Conservation (phyloP, 352 stramenopile species). For the Phytophthora citrophthora region DNA sequence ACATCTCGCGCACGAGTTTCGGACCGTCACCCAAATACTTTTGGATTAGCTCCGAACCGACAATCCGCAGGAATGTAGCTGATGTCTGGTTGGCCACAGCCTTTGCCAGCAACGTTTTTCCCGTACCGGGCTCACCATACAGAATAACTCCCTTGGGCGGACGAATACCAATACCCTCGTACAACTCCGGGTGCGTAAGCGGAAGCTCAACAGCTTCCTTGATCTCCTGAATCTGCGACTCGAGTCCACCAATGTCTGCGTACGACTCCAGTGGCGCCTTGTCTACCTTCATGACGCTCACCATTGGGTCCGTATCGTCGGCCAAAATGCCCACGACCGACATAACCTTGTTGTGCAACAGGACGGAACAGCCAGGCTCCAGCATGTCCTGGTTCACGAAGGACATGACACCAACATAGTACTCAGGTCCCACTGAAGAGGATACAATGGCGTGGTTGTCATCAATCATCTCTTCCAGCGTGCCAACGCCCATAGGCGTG, state of each 20-base stretch:
- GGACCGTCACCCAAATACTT: conserved; percentile 99
- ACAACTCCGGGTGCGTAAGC: conserved; percentile 99
- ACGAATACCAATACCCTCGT: conserved; percentile 99
- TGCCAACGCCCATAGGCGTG: conserved; percentile 98
- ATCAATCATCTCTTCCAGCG: conserved; percentile 99
- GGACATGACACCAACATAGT: conserved; percentile 99
- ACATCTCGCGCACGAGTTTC: conserved; percentile 99
- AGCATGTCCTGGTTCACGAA: conserved; percentile 99
- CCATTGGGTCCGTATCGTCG: conserved; percentile 99
- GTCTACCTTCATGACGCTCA: conserved; percentile 99
- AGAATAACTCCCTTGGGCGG: conserved; percentile 99
- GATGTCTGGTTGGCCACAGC: conserved; percentile 99
- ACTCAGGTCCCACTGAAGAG: conserved; percentile 97
- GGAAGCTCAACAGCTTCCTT: conserved; percentile 97
- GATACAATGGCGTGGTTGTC: conserved; percentile 99
- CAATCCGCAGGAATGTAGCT: conserved; percentile 99
- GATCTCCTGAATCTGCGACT: conserved; percentile 97
- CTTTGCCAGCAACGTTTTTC: conserved; percentile 99
- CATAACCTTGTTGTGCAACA: conserved; percentile 99
- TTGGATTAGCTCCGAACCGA: conserved; percentile 99
- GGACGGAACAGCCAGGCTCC: conserved; percentile 97
- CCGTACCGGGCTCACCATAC: conserved; percentile 99
- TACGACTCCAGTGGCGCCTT: conserved; percentile 99
- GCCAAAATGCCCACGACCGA: conserved; percentile 98
- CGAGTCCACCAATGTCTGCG: conserved; percentile 99